Percentiles rank a stretch among this genome's conserved stretches.
These are phyloP conservation scores for Boletus pseudopeckii DNA, from an alignment of 768 basidiomycete species.

Conservation along the genomic window DNA sequence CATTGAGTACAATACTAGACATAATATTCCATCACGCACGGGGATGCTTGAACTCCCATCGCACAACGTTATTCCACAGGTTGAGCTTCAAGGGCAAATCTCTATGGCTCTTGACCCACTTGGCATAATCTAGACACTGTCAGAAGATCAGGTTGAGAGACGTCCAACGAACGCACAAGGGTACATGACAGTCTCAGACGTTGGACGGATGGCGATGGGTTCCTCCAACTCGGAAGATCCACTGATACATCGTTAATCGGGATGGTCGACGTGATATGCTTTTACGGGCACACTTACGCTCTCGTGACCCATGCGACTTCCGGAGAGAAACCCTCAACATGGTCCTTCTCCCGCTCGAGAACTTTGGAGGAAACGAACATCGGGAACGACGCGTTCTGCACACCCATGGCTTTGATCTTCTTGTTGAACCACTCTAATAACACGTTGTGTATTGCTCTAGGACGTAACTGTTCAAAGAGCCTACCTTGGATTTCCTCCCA, in stretches of 20 bases:
- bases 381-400: slow-evolving; percentile 98
- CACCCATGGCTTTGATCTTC: slow-evolving; percentile 89
- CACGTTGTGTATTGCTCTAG: not conserved
- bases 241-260: slow-evolving; percentile 36
- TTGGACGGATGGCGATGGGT: slow-evolving; percentile 96
- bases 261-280: not conserved
- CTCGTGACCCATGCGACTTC: slow-evolving; percentile 99
- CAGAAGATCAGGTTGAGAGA: not conserved
- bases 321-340: slow-evolving; percentile 98
- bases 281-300: slow-evolving; percentile 58
- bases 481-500: slow-evolving; percentile 94
- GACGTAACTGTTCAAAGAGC: slow-evolving; percentile 13
- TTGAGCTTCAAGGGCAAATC: slow-evolving; percentile 97
- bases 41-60: slow-evolving; percentile 99
- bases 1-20: not conserved
- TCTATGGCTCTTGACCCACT: slow-evolving; percentile 97
- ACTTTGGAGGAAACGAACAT: slow-evolving; percentile 96
- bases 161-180: slow-evolving; percentile 62
- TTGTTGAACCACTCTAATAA: slow-evolving; percentile 86
- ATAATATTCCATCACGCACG: slow-evolving; percentile 46
- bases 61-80: slow-evolving; percentile 98
- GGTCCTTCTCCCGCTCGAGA: slow-evolving; percentile 95
- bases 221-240: slow-evolving; percentile 94
- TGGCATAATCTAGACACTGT: slow-evolving; percentile 75
- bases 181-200: slow-evolving; percentile 99